phyloP scores from a whole-genome alignment of 768 basidiomycete genomes.

The Boletellus ananas region DNA sequence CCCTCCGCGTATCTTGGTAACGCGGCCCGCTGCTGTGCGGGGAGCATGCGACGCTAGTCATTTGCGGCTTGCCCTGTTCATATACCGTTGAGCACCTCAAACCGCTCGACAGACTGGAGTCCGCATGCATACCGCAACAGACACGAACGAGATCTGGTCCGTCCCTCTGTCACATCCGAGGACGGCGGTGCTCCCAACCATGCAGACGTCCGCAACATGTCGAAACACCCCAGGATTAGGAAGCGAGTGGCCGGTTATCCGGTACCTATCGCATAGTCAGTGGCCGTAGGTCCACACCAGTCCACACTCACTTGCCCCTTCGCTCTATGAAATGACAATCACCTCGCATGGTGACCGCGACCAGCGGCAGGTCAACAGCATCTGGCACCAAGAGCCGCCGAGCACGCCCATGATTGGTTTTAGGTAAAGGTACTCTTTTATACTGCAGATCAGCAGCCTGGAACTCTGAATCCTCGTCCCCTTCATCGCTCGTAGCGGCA shows the following conservation, averaged over 20 bases:
- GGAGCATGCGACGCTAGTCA: constrained; percentile 29
- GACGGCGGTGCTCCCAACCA: constrained; percentile 39
- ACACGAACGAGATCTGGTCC: constrained; percentile 41
- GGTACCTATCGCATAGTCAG: constrained; percentile 27
- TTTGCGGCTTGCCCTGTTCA: constrained; percentile 29
- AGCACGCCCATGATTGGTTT: constrained; percentile 29
- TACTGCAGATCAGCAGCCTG: constrained; percentile 18
- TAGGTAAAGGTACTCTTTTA: constrained; percentile 33
- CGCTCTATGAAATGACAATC: constrained; percentile 43
- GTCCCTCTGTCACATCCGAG: constrained; percentile 43
- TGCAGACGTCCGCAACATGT: constrained; percentile 46
- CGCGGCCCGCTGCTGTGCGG: constrained; percentile 31
- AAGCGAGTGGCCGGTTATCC: constrained; percentile 37
- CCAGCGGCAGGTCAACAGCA: constrained; percentile 31
- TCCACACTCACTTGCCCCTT: constrained; percentile 25
- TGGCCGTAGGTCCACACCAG: constrained; percentile 3
- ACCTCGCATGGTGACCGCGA: constrained; percentile 44
- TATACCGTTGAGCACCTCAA: constrained; percentile 19
- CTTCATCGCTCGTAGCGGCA: constrained; percentile 13
- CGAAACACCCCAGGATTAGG: constrained; percentile 34
- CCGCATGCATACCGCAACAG: constrained; percentile 31
- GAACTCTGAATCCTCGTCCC: constrained; percentile 12
- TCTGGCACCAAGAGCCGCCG: constrained; percentile 31
- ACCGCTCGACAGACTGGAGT: constrained; percentile 24
- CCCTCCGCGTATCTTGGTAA: constrained; percentile 25